A percentile compares a stretch with the other conserved stretches of the same genome.
Evolutionary conservation across 2,329 filamentous ascomycete genomes (phyloP).

Genomic region (Lecanicillium sp.): DNA sequence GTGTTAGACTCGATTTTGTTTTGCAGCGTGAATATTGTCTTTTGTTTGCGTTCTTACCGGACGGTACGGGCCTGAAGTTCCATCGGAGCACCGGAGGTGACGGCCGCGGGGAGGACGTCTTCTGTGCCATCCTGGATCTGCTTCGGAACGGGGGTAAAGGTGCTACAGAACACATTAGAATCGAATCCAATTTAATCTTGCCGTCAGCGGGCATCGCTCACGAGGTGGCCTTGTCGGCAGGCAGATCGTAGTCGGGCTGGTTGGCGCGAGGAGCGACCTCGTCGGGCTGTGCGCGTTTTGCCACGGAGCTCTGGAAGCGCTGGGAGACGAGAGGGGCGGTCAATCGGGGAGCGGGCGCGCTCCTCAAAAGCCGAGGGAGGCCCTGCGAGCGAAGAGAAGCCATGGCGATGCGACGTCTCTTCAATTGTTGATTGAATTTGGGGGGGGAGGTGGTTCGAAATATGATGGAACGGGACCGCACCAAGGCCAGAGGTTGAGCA

Average conservation of each 20-base stretch:
- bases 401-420: constrained; percentile 36
- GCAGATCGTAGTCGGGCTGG: constrained; percentile 73
- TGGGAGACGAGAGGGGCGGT: constrained; percentile 36
- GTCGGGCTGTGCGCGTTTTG: constrained; percentile 31
- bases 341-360: constrained; percentile 28
- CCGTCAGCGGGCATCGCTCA: constrained; percentile 31
- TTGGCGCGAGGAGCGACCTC: constrained; percentile 41
- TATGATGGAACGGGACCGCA: constrained; percentile 4
- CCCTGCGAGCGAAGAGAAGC: constrained; percentile 55
- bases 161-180: constrained; percentile 40
- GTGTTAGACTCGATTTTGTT: constrained; percentile 2
- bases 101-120: constrained; percentile 69
- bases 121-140: constrained; percentile 88
- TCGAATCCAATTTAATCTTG: not conserved
- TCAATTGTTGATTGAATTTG: constrained; percentile 1
- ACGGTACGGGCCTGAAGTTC: constrained; percentile 93
- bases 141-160: constrained; percentile 86
- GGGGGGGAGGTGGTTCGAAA: not conserved
- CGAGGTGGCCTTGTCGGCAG: constrained; percentile 86
- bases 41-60: constrained; percentile 51
- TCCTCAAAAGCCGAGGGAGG: constrained; percentile 44
- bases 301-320: constrained; percentile 47
- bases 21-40: not conserved
- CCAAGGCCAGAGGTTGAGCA: constrained; percentile 2
- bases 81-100: constrained; percentile 84